Percentiles rank a stretch among this genome's conserved stretches.
These are phyloP conservation scores for Dichotomocladium elegans DNA, from an alignment of 371 early-diverging fungal species.

Conservation along the genomic window DNA sequence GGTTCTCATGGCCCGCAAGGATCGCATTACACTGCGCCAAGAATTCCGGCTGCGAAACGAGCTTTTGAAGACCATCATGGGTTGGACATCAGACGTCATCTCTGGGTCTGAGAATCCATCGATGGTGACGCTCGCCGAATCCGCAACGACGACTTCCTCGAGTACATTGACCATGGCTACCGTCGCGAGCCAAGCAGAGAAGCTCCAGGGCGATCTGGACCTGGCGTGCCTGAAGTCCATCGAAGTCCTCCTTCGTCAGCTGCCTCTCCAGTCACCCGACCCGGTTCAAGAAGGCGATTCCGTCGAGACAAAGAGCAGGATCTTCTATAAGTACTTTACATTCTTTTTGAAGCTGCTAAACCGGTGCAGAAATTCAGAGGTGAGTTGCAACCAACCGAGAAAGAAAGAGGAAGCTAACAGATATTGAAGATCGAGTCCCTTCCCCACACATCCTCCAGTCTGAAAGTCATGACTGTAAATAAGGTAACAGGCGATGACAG, in stretches of 20 bases:
- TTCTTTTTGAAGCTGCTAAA: constrained; percentile 83
- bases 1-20: constrained; percentile 70
- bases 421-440: background rate
- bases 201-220: constrained; percentile 77
- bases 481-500: constrained; percentile 1
- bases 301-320: constrained; percentile 65
- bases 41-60: constrained; percentile 81
- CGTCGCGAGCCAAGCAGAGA: constrained; percentile 46
- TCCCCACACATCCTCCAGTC: background rate
- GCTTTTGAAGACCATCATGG: constrained; percentile 70
- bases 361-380: constrained; percentile 67
- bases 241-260: constrained; percentile 70
- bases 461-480: constrained; percentile 8
- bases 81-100: constrained; percentile 79
- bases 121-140: too few species aligned
- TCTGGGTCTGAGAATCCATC: constrained; percentile 12
- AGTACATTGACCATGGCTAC: constrained; percentile 17
- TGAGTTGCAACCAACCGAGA: constrained; percentile 1
- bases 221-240: constrained; percentile 80
- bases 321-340: constrained; percentile 80
- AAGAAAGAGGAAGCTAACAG: background rate
- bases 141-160: background rate
- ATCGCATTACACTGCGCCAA: constrained; percentile 72
- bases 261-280: constrained; percentile 81
- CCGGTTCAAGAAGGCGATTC: constrained; percentile 60